phyloP scores from a whole-genome alignment of 2,329 filamentous ascomycete species.

The Stachybotrys echinatus region DNA sequence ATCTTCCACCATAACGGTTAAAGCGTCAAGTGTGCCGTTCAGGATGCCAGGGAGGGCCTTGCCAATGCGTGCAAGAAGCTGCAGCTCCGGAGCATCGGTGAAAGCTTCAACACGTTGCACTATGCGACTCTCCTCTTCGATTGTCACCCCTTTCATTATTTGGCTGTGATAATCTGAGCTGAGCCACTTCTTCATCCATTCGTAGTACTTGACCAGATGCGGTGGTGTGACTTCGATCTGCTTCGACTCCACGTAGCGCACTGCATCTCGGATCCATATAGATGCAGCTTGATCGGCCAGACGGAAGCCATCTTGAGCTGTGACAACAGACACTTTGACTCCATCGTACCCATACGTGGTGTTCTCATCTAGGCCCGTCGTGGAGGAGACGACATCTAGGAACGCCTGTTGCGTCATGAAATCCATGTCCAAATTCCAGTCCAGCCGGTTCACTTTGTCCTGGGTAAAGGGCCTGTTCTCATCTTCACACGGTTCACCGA shows the following conservation, averaged over 20 bases:
- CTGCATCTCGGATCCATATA: not conserved
- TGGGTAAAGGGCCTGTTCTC: not conserved
- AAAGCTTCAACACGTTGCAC: not conserved
- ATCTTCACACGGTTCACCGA: not conserved
- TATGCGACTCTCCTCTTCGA: not conserved
- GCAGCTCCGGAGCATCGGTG: not conserved
- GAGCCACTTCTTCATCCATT: not conserved
- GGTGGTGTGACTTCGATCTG: not conserved
- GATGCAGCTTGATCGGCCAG: not conserved
- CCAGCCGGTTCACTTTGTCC: not conserved
- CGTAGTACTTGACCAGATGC: not conserved
- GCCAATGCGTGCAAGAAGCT: slow-evolving; percentile 1
- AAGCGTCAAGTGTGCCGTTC: slow-evolving; percentile 21
- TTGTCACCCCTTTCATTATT: not conserved
- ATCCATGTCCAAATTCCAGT: not conserved
- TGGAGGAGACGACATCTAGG: not conserved
- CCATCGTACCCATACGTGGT: not conserved
- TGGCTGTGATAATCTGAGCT: not conserved
- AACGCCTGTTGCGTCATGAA: not conserved
- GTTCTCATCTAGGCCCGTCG: not conserved
- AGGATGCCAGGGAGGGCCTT: slow-evolving; percentile 23
- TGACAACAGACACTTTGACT: not conserved
- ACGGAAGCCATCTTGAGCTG: not conserved
- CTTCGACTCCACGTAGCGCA: not conserved
- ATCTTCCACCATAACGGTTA: slow-evolving; percentile 26